These are phyloP conservation scores for Viola odorata DNA, from an alignment of 345 rosid genomes.

Conservation along the genomic window DNA sequence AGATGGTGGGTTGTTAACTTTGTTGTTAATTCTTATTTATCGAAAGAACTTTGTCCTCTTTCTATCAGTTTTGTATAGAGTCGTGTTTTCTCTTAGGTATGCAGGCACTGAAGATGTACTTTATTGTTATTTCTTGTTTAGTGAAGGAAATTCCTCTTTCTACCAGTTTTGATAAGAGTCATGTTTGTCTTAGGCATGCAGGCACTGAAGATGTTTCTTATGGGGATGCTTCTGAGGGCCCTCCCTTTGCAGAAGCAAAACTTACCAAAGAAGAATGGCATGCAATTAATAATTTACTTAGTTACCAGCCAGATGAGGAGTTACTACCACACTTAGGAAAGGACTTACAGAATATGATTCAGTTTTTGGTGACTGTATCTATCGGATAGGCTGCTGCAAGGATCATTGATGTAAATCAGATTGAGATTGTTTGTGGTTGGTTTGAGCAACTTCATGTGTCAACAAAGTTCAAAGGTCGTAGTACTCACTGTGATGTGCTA, in stretches of 20 bases:
- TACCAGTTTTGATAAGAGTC: constrained; percentile 17
- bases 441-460: constrained; percentile 86
- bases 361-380: constrained; percentile 66
- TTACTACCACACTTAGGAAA: constrained; percentile 49
- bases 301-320: constrained; percentile 87
- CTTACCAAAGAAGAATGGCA: constrained; percentile 96
- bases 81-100: no score
- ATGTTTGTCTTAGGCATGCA: constrained; percentile 43
- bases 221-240: constrained; percentile 42
- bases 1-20: constrained; percentile 50
- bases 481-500: constrained; percentile 67
- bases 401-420: constrained; percentile 57
- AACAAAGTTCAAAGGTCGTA: constrained; percentile 69
- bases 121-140: background rate
- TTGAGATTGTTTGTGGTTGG: constrained; percentile 82
- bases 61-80: constrained; percentile 1
- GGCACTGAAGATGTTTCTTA: constrained; percentile 48
- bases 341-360: constrained; percentile 83
- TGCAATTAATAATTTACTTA: constrained; percentile 80
- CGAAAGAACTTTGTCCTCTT: constrained; percentile 4
- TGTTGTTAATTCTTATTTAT: constrained; percentile 11
- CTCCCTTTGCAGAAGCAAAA: constrained; percentile 50
- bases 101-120: background rate
- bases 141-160: background rate
- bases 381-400: constrained; percentile 82